Evolutionary conservation across 306 rosid genomes (phyloP).

Genomic region (Cicer judaicum): DNA sequence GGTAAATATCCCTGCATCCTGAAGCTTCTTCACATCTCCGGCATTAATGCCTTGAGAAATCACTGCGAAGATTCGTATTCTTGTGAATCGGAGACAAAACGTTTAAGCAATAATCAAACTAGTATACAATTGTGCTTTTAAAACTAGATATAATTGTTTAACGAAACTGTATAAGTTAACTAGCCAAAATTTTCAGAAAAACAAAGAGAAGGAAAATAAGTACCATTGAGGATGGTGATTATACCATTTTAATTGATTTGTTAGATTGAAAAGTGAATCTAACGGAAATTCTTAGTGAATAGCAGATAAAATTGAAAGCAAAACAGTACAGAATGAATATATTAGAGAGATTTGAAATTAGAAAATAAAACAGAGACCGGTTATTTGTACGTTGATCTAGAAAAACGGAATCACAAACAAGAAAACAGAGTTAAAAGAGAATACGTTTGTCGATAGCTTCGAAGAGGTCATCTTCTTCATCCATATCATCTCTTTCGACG

Average conservation of each 20-base stretch:
- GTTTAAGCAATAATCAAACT: neutral
- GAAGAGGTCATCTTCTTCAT: slow-evolving; percentile 86
- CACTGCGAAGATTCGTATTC: slow-evolving; percentile 58
- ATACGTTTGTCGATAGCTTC: slow-evolving; percentile 93
- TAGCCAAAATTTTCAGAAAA: neutral
- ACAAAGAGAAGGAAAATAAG: neutral
- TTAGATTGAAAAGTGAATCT: neutral
- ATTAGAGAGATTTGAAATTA: neutral
- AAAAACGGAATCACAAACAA: slow-evolving; percentile 6
- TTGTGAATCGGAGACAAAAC: slow-evolving; percentile 6
- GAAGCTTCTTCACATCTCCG: slow-evolving; percentile 98
- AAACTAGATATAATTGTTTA: slow-evolving; percentile 5
- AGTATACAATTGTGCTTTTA: neutral
- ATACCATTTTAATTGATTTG: neutral
- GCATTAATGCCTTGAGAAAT: slow-evolving; percentile 95
- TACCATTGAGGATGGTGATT: slow-evolving; percentile 15
- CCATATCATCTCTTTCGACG: slow-evolving; percentile 86
- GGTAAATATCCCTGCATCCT: slow-evolving; percentile 94
- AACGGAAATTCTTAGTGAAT: neutral
- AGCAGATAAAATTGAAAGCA: neutral
- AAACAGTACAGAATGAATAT: slow-evolving; percentile 4
- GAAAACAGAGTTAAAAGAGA: slow-evolving; percentile 31
- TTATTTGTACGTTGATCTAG: neutral
- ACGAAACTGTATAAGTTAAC: neutral
- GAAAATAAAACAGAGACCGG: neutral